Percentiles rank a stretch among this genome's conserved stretches.
These are phyloP conservation scores for Aspergillus ostianus DNA, from an alignment of 495 filamentous ascomycete species.

Conservation along the genomic window DNA sequence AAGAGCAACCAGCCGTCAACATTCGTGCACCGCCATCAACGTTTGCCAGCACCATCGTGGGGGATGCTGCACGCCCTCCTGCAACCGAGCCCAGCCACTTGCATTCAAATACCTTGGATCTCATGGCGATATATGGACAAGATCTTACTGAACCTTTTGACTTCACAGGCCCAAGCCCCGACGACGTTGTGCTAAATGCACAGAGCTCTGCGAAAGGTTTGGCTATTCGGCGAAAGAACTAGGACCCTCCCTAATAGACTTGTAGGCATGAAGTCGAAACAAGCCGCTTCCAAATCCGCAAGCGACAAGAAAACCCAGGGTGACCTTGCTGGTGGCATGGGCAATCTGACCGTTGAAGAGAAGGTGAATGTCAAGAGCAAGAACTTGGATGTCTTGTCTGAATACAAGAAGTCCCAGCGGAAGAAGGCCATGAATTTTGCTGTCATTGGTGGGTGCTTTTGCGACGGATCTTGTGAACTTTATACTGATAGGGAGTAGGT, in stretches of 20 bases:
- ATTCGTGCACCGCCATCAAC: conserved; percentile 55
- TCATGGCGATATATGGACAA: conserved; percentile 51
- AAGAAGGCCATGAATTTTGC: conserved; percentile 93
- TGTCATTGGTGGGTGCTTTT: conserved; percentile 71
- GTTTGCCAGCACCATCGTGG: conserved; percentile 70
- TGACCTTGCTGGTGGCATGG: conserved; percentile 49
- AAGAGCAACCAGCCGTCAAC: conserved; percentile 16
- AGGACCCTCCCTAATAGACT: conserved; percentile 38
- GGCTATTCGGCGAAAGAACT: conserved; percentile 48
- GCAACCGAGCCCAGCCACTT: conserved; percentile 40
- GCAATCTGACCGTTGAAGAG: conserved; percentile 63
- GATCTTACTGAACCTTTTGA: conserved; percentile 54
- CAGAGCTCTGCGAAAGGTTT: conserved; percentile 83
- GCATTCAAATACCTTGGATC: conserved; percentile 40
- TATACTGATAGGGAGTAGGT: conserved; percentile 47
- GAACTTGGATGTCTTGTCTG: conserved; percentile 79
- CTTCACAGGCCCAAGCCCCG: conserved; percentile 90
- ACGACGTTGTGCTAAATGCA: conserved; percentile 83
- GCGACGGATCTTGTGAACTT: background rate
- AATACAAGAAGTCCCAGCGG: conserved; percentile 68
- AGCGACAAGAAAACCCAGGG: conserved; percentile 41
- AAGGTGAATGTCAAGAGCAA: conserved; percentile 75
- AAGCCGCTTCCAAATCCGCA: conserved; percentile 40
- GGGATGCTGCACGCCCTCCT: conserved; percentile 30
- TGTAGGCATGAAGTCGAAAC: conserved; percentile 49